Evolutionary conservation across 2,329 filamentous ascomycete genomes (phyloP).

Genomic region (Colletotrichum sp.): DNA sequence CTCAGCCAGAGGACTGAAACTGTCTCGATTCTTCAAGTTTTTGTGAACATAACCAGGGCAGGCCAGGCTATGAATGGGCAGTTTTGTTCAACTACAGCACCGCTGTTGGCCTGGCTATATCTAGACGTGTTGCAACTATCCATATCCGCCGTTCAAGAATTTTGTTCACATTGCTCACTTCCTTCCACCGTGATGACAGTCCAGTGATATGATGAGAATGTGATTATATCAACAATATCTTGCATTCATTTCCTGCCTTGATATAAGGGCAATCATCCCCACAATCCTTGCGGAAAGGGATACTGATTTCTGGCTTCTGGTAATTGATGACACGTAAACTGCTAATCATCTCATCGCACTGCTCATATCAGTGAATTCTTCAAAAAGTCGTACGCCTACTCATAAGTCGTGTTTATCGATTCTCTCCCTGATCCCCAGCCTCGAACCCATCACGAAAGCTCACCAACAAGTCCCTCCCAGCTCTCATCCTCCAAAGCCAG

Average conservation of each 20-base stretch:
- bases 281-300: no score
- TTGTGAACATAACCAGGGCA: not conserved
- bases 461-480: not conserved
- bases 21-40: not conserved
- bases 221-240: no score
- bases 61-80: not conserved
- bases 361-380: not conserved
- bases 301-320: no score
- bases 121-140: not conserved
- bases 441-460: not conserved
- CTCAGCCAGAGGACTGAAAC: not conserved
- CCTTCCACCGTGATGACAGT: no score
- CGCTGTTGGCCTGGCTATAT: not conserved
- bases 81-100: not conserved
- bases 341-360: not conserved
- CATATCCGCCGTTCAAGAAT: not conserved
- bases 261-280: no score
- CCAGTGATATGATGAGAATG: no score
- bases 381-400: not conserved
- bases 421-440: not conserved
- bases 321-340: no score
- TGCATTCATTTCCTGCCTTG: no score
- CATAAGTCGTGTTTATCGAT: no score
- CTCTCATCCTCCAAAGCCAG: constrained; percentile 3
- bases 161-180: no score